phyloP scores from a whole-genome alignment of 202 grass and related monocot species.

The Hordeum pubiflorum region DNA sequence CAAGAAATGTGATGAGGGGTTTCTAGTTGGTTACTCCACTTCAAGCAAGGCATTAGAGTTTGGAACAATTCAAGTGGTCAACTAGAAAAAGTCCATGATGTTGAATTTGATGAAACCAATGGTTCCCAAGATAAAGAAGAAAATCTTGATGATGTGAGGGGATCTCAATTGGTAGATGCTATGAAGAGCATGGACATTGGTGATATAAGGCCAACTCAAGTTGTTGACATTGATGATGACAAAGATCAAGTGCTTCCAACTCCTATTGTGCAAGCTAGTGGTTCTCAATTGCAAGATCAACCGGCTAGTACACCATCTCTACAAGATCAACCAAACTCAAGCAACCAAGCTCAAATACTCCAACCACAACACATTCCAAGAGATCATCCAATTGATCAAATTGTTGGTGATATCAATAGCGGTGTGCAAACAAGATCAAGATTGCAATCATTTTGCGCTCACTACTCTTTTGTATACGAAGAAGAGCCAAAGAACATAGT shows the following conservation, averaged over 20 bases:
- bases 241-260: too few species aligned
- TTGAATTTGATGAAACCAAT: background rate
- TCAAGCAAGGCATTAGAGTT: background rate
- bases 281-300: background rate
- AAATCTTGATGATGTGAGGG: background rate
- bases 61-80: background rate
- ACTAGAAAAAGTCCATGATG: background rate
- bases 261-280: background rate
- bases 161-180: accelerated
- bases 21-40: background rate
- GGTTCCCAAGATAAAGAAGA: background rate
- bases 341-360: background rate
- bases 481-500: too few species aligned
- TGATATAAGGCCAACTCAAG: background rate
- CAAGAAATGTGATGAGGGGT: background rate
- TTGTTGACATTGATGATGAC: too few species aligned
- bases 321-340: background rate
- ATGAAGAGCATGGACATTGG: background rate
- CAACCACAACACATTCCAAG: background rate
- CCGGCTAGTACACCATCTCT: too few species aligned
- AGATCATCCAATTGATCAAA: background rate
- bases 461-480: background rate
- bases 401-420: background rate
- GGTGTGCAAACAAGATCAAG: background rate
- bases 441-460: background rate